Conservation (phyloP, 257 asterid species). For the Nicotiana otophora region DNA sequence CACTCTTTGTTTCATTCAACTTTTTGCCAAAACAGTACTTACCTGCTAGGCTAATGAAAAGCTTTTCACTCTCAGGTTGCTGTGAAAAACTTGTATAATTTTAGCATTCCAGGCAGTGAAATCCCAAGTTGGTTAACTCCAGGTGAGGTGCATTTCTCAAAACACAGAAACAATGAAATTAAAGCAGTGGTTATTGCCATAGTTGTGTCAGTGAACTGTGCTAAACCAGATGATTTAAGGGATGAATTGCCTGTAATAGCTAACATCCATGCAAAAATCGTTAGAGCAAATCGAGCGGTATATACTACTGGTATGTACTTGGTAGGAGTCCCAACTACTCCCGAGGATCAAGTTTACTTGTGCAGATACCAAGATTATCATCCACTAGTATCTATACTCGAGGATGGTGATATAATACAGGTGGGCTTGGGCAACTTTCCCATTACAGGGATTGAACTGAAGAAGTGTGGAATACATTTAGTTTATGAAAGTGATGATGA, state of each 20-base stretch:
- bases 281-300: conserved; percentile 15
- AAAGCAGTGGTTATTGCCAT: conserved; percentile 24
- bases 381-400: conserved; percentile 15
- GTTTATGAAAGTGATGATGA: conserved; percentile 30
- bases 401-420: conserved; percentile 23
- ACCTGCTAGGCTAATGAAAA: background rate
- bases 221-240: conserved; percentile 13
- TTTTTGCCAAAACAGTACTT: background rate
- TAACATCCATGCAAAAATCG: conserved; percentile 20
- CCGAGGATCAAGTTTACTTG: conserved; percentile 26
- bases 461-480: conserved; percentile 21
- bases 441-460: conserved; percentile 20
- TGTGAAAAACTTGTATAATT: conserved; percentile 14
- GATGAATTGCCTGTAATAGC: conserved; percentile 19
- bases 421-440: conserved; percentile 11
- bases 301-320: conserved; percentile 12
- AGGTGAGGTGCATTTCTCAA: conserved; percentile 14
- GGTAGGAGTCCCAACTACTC: conserved; percentile 20
- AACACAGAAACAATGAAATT: conserved; percentile 15
- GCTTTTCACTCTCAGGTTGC: conserved; percentile 18
- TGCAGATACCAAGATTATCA: conserved; percentile 21
- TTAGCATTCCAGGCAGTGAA: conserved; percentile 27
- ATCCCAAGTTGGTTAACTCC: conserved; percentile 28
- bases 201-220: conserved; percentile 19
- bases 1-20: background rate